These are phyloP conservation scores for Cardamine occulta DNA, from an alignment of 345 rosid species.

Conservation along the genomic window DNA sequence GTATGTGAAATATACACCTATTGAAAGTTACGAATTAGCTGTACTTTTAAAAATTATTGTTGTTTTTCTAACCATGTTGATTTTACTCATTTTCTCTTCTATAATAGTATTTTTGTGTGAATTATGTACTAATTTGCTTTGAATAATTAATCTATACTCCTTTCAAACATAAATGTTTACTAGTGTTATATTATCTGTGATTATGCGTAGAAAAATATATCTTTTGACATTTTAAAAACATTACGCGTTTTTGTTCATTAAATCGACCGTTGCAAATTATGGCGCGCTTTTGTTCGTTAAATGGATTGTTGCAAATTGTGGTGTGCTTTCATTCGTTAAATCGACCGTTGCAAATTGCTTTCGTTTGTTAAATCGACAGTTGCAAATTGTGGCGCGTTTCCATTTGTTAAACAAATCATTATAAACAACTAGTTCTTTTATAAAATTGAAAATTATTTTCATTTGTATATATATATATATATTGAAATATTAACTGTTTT, in stretches of 20 bases:
- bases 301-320: not conserved
- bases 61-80: not conserved
- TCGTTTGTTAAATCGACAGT: not conserved
- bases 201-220: not conserved
- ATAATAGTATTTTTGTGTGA: not conserved
- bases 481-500: not conserved
- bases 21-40: not conserved
- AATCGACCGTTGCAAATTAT: too few relatives aligned
- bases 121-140: not conserved
- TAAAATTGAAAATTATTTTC: not conserved
- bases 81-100: not conserved
- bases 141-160: not conserved
- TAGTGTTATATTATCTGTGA: not conserved
- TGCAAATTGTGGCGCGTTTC: too few relatives aligned
- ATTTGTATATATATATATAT: not conserved
- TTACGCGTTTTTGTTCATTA: too few relatives aligned
- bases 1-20: not conserved
- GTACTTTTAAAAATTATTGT: not conserved
- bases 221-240: not conserved
- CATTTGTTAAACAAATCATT: not conserved
- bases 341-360: not conserved
- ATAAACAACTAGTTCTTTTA: not conserved
- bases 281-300: not conserved
- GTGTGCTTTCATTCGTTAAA: not conserved
- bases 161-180: not conserved